Evolutionary conservation across 176 grass and related monocot species (phyloP).

Genomic region (Pontederia crassipes): DNA sequence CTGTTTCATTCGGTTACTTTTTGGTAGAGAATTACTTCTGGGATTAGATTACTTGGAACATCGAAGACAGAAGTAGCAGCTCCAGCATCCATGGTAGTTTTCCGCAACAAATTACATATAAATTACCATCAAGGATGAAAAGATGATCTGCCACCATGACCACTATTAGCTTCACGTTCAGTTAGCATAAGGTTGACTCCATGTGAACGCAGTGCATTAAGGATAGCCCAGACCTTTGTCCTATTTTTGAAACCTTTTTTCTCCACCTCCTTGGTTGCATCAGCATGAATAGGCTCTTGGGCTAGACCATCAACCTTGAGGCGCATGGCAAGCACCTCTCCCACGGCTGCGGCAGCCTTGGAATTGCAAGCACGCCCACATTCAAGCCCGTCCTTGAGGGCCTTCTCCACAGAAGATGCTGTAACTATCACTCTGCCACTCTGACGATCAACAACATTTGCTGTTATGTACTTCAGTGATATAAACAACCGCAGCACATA

Average conservation of each 20-base stretch:
- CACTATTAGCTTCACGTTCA: not conserved
- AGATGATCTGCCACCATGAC: not conserved
- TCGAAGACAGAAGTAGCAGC: too few species aligned
- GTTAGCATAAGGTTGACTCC: conserved; percentile 49
- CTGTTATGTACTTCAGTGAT: conserved; percentile 91
- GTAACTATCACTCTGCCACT: conserved; percentile 52
- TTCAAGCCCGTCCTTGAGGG: conserved; percentile 48
- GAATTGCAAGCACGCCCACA: conserved; percentile 76
- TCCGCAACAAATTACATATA: too few species aligned
- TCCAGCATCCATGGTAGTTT: too few species aligned
- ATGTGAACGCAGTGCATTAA: conserved; percentile 47
- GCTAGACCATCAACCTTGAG: conserved; percentile 76
- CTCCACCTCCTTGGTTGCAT: conserved; percentile 59
- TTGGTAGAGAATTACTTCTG: too few species aligned
- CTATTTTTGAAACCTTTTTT: conserved; percentile 87
- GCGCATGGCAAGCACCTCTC: conserved; percentile 80
- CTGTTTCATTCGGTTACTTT: too few species aligned
- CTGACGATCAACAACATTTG: conserved; percentile 83
- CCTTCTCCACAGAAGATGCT: conserved; percentile 75
- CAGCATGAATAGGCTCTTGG: conserved; percentile 51
- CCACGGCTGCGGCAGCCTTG: conserved; percentile 68
- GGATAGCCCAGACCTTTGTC: conserved; percentile 71
- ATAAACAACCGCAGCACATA: conserved; percentile 95
- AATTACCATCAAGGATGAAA: too few species aligned
- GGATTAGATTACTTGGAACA: too few species aligned